These are phyloP conservation scores for Auricularia sp. DNA, from an alignment of 768 basidiomycete species.

Conservation along the genomic window DNA sequence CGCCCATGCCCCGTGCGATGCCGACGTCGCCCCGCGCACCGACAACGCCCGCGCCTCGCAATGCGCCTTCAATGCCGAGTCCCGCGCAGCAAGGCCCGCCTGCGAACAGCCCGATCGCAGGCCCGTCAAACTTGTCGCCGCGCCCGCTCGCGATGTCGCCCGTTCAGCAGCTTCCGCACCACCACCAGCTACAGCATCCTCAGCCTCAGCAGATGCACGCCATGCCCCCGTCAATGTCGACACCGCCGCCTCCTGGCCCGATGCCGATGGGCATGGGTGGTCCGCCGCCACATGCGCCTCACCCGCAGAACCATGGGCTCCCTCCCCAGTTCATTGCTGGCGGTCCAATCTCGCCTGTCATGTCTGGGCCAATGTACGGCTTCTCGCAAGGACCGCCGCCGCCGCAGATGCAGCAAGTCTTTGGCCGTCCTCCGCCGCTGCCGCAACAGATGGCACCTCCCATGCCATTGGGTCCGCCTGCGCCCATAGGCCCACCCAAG, in stretches of 20 bases:
- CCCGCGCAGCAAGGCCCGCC: not conserved
- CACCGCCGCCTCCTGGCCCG: not conserved
- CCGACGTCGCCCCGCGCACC: slow-evolving; percentile 47
- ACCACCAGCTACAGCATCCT: not conserved
- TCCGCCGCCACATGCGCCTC: not conserved
- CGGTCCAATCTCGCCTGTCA: not conserved
- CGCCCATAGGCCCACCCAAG: slow-evolving; percentile 3
- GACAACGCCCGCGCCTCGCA: not conserved
- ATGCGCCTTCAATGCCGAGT: not conserved
- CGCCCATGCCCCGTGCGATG: slow-evolving; percentile 14
- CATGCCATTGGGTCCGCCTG: not conserved
- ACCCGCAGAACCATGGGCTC: not conserved
- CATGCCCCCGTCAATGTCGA: not conserved
- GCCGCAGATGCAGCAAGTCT: not conserved
- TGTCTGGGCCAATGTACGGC: not conserved
- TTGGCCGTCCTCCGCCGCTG: not conserved
- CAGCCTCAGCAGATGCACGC: not conserved
- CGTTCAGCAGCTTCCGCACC: not conserved
- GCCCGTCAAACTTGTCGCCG: not conserved
- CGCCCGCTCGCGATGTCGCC: not conserved
- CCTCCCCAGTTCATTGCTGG: not conserved
- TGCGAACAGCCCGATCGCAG: not conserved
- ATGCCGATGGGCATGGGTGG: not conserved
- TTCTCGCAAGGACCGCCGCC: not conserved
- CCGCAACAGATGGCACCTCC: not conserved